Percentiles rank a stretch among this genome's conserved stretches.
phyloP scores from a whole-genome alignment of 2,329 filamentous ascomycete genomes.

The Aspergillus versicolor region DNA sequence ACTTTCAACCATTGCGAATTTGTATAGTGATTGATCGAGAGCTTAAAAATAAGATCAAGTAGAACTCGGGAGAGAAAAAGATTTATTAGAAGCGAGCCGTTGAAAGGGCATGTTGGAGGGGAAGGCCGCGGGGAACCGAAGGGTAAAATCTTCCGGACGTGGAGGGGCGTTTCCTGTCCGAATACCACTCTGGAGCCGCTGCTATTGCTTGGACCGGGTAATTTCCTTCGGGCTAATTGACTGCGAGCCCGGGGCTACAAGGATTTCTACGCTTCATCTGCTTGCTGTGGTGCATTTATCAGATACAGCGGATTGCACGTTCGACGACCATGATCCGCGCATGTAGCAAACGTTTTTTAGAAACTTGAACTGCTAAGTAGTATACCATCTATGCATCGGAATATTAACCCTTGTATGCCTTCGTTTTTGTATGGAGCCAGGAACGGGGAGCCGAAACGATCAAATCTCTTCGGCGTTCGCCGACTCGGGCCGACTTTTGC shows the following conservation, averaged over 20 bases:
- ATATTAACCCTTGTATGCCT: not conserved
- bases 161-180: constrained; percentile 5
- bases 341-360: too few relatives aligned
- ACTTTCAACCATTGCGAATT: constrained; percentile 63
- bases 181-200: not conserved
- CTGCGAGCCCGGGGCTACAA: not conserved
- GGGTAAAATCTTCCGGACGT: constrained; percentile 9
- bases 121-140: constrained; percentile 11
- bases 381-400: too few relatives aligned
- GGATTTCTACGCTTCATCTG: not conserved
- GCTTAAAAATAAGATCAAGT: not conserved
- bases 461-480: not conserved
- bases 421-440: not conserved
- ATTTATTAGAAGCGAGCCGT: constrained; percentile 3
- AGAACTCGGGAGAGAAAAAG: not conserved
- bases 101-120: not conserved
- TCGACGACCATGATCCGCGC: too few relatives aligned
- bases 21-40: not conserved
- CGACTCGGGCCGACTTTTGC: constrained; percentile 4
- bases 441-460: constrained; percentile 2
- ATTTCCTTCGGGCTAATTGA: constrained; percentile 4
- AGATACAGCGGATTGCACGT: too few relatives aligned
- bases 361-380: too few relatives aligned
- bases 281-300: not conserved
- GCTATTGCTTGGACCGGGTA: constrained; percentile 2